Base-by-base conservation (phyloP, 352 stramenopile species). In the Globisporangium barbulae region DNA sequence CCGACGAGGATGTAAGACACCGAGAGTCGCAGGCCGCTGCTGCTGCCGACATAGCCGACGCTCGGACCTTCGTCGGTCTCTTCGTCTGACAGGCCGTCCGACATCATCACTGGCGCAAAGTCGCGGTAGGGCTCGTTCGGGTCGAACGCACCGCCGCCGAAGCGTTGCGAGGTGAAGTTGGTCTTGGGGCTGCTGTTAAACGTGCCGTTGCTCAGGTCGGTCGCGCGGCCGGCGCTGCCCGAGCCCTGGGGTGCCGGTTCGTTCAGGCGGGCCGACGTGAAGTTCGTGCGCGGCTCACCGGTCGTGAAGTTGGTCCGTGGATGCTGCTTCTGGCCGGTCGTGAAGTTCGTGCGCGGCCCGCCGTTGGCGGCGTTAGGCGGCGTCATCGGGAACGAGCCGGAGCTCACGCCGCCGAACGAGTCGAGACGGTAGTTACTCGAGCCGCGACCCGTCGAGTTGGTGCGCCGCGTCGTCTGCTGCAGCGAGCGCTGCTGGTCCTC, bases 401-500 rank as follows among this genome's bases (percentile, higher is more conserved):
- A 41, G 35, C 35, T 41, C 35, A 41, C 59, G 28, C 25, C 48
- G 35, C 62, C 62, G 25, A 68, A 68, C 6, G 62, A 68, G 19
- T 44, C 56, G 30, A 53, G 56, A 19, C 62, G 54, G 31, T 22
- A 33, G 49, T 22, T 31, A 12, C 48, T 25, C 15, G 53, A 47
- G n/a, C 53, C 53, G n/a, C 37, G 39, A 49, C 35, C 35, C 9
- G 35, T 41, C 35, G 35, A 78, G 19, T 52, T 60, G 25, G 68
- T 58, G 9, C 62, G 65, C 1, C 12, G 6, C 1, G 21, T 50
- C 7, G 61, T 55, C 28, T 22, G 22, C 8, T 62, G 15, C n/a
- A 90, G 64, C 60, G 64, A 58, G 25, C 70, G 78, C 71, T 85
- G 75, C 73, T 87, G 75, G 30, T 90, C 71, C 21, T 88, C 77